Percentiles rank a stretch among this genome's conserved stretches.
Conservation (phyloP, 305 asterid species). For the Fraxinus paxiana region DNA sequence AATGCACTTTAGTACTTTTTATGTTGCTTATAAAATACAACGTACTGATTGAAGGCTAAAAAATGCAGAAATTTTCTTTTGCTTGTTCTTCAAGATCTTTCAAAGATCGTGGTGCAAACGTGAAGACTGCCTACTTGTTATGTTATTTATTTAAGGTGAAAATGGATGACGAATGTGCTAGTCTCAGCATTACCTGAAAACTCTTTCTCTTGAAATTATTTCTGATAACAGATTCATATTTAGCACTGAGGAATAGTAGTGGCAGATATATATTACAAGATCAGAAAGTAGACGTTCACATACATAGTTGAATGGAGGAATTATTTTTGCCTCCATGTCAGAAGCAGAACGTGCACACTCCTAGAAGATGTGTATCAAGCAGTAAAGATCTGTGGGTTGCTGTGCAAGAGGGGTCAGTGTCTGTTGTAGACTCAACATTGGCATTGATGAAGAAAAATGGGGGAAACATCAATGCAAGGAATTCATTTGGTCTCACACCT, state of each 20-base stretch:
- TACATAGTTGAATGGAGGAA: slow-evolving; percentile 46
- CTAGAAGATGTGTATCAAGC: slow-evolving; percentile 42
- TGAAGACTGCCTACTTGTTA: slow-evolving; percentile 17
- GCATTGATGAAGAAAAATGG: slow-evolving; percentile 66
- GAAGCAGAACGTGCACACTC: slow-evolving; percentile 44
- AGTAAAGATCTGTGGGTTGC: slow-evolving; percentile 75
- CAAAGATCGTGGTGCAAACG: slow-evolving; percentile 17
- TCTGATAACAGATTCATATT: slow-evolving; percentile 7
- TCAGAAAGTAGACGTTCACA: not conserved
- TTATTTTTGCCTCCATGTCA: slow-evolving; percentile 45
- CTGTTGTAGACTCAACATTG: slow-evolving; percentile 64
- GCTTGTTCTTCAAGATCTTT: slow-evolving; percentile 19
- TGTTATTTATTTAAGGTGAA: slow-evolving; percentile 23
- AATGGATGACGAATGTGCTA: slow-evolving; percentile 16
- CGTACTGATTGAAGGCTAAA: slow-evolving; percentile 22
- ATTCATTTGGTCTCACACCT: slow-evolving; percentile 73
- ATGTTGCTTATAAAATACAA: not conserved
- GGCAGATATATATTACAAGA: slow-evolving; percentile 17
- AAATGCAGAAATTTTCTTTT: slow-evolving; percentile 23
- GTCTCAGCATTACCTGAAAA: slow-evolving; percentile 13
- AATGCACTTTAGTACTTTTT: not conserved
- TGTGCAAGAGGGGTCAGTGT: slow-evolving; percentile 60
- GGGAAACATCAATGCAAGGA: slow-evolving; percentile 75
- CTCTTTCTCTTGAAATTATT: not conserved
- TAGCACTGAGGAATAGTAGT: slow-evolving; percentile 11